Percentiles rank a stretch among this genome's conserved stretches.
Conservation (phyloP, 2,329 filamentous ascomycete species). For the Xylaria polymorpha region DNA sequence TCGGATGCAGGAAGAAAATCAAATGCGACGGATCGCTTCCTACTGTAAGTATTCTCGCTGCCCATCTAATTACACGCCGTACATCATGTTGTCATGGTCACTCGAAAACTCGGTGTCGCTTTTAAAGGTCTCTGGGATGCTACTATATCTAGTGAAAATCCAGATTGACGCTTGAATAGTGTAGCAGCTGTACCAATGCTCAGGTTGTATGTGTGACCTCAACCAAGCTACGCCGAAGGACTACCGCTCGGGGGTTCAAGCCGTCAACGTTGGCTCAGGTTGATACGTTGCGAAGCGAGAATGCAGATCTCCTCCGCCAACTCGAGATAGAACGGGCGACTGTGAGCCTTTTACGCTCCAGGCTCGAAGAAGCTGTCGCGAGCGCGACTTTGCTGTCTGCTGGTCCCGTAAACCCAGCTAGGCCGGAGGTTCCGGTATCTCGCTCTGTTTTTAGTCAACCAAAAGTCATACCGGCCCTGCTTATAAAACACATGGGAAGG, state of each 20-base stretch:
- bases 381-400: background rate
- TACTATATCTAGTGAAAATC: background rate
- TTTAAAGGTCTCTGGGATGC: too few relatives aligned
- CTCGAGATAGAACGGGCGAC: background rate
- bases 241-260: background rate
- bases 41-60: background rate
- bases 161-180: background rate
- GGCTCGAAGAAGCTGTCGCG: background rate
- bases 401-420: background rate
- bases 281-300: background rate
- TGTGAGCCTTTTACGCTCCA: background rate
- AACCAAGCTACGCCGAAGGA: background rate
- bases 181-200: background rate
- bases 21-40: background rate
- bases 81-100: too few relatives aligned
- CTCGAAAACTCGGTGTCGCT: too few relatives aligned
- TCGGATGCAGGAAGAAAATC: constrained; percentile 4
- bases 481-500: constrained; percentile 3
- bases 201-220: constrained; percentile 2
- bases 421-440: background rate
- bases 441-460: background rate
- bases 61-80: background rate
- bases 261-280: background rate
- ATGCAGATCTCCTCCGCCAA: background rate
- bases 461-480: background rate